phyloP scores from a whole-genome alignment of 495 filamentous ascomycete species.

The Pseudevernia furfuracea region DNA sequence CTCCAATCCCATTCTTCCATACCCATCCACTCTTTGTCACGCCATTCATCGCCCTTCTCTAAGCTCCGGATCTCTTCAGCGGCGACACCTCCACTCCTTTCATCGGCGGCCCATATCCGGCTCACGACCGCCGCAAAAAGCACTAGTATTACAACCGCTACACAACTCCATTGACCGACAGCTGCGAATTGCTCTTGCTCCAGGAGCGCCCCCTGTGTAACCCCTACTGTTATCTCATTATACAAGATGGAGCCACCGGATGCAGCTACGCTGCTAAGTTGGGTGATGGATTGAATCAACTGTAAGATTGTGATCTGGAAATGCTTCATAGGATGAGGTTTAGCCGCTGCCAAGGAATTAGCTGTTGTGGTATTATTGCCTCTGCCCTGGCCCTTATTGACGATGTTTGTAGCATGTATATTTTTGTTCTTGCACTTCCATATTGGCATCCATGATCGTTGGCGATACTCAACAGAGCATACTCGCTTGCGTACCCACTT shows the following conservation, averaged over 20 bases:
- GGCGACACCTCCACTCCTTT: neutral
- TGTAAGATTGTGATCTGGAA: conserved; percentile 3
- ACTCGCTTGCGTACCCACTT: conserved; percentile 3
- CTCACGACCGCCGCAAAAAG: conserved; percentile 10
- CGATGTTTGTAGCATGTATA: neutral
- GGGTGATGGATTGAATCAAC: conserved; percentile 2
- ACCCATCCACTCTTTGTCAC: too few species aligned
- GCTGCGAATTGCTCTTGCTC: conserved; percentile 4
- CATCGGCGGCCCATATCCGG: neutral
- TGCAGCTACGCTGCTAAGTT: conserved; percentile 1
- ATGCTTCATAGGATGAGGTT: too few species aligned
- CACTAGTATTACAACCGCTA: conserved; percentile 11
- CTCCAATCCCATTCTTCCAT: conserved; percentile 16
- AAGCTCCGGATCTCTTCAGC: neutral
- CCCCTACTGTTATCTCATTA: neutral
- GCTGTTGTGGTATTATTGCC: too few species aligned
- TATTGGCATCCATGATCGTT: conserved; percentile 1
- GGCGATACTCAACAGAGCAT: conserved; percentile 2
- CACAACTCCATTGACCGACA: conserved; percentile 9
- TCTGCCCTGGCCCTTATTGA: neutral
- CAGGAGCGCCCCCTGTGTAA: neutral
- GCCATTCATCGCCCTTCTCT: neutral
- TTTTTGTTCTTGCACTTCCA: conserved; percentile 2
- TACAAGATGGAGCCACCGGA: conserved; percentile 1
- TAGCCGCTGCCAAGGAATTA: too few species aligned